Evolutionary conservation across 495 filamentous ascomycete species (phyloP).

Genomic region (Daldinia childiae): DNA sequence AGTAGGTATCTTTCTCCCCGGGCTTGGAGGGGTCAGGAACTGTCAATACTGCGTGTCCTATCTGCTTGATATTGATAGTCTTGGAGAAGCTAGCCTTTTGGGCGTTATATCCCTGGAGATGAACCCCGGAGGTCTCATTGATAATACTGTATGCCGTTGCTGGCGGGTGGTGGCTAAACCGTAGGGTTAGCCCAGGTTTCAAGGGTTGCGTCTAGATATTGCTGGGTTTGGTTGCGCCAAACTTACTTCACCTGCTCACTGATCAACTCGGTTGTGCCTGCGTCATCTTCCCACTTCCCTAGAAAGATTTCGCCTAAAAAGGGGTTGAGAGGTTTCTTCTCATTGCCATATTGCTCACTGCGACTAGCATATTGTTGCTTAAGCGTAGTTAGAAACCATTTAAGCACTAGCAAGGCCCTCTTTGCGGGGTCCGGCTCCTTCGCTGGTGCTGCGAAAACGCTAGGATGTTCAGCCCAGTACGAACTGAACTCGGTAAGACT

Average conservation of each 20-base stretch:
- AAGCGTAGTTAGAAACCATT: constrained; percentile 96
- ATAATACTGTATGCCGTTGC: constrained; percentile 93
- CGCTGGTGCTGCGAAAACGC: constrained; percentile 85
- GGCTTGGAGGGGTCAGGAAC: constrained; percentile 65
- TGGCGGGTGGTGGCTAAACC: constrained; percentile 88
- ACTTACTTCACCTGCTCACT: constrained; percentile 72
- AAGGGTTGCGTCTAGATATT: background rate
- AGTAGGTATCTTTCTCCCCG: constrained; percentile 70
- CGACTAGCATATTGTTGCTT: constrained; percentile 94
- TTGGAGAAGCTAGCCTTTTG: constrained; percentile 94
- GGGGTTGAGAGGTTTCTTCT: constrained; percentile 97
- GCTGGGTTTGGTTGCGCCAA: constrained; percentile 53
- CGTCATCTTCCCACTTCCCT: constrained; percentile 82
- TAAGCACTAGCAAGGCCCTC: constrained; percentile 86
- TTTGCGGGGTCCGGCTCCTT: constrained; percentile 82
- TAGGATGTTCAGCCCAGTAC: constrained; percentile 96
- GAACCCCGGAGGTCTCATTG: constrained; percentile 84
- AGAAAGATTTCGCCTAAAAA: constrained; percentile 92
- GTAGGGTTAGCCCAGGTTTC: constrained; percentile 61
- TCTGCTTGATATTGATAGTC: constrained; percentile 94
- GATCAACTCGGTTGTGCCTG: constrained; percentile 72
- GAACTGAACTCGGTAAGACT: constrained; percentile 94
- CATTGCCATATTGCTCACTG: constrained; percentile 89
- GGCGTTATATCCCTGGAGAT: constrained; percentile 95
- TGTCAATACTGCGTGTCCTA: constrained; percentile 89